Conservation (phyloP, 495 filamentous ascomycete species). For the Daldinia bambusicola region DNA sequence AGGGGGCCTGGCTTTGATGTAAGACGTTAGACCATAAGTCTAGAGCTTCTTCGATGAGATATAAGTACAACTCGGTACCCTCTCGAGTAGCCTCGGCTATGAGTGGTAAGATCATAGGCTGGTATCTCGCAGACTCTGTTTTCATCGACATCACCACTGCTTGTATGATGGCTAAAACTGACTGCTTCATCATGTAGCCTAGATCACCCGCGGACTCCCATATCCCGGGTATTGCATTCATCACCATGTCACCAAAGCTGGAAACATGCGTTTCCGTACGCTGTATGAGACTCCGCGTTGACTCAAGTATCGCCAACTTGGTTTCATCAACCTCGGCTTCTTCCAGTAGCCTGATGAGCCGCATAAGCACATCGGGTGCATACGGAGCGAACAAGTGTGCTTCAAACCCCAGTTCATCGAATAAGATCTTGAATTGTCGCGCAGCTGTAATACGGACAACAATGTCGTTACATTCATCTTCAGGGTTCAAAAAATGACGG, state of each 20-base stretch:
- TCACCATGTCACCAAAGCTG: slow-evolving; percentile 81
- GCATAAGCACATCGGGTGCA: slow-evolving; percentile 71
- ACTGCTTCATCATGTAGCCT: slow-evolving; percentile 87
- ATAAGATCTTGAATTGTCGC: slow-evolving; percentile 77
- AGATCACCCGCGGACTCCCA: slow-evolving; percentile 86
- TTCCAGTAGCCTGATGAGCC: slow-evolving; percentile 77
- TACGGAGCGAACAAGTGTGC: slow-evolving; percentile 76
- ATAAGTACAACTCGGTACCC: slow-evolving; percentile 79
- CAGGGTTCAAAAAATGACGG: slow-evolving; percentile 81
- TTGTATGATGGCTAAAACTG: slow-evolving; percentile 83
- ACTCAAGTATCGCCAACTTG: slow-evolving; percentile 85
- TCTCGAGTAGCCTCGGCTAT: slow-evolving; percentile 81
- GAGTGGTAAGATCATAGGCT: slow-evolving; percentile 77
- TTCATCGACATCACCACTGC: slow-evolving; percentile 83
- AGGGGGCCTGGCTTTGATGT: slow-evolving; percentile 71
- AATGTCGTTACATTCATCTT: slow-evolving; percentile 83
- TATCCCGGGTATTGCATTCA: slow-evolving; percentile 79
- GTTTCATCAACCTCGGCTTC: slow-evolving; percentile 87
- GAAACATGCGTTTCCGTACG: slow-evolving; percentile 79
- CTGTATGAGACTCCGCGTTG: slow-evolving; percentile 79
- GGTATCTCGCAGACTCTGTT: slow-evolving; percentile 74
- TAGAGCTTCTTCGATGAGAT: slow-evolving; percentile 90
- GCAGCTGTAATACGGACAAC: slow-evolving; percentile 93
- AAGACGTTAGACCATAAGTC: slow-evolving; percentile 88
- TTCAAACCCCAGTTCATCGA: slow-evolving; percentile 86